phyloP scores from a whole-genome alignment of 768 basidiomycete genomes.

The Mycena latifolia region DNA sequence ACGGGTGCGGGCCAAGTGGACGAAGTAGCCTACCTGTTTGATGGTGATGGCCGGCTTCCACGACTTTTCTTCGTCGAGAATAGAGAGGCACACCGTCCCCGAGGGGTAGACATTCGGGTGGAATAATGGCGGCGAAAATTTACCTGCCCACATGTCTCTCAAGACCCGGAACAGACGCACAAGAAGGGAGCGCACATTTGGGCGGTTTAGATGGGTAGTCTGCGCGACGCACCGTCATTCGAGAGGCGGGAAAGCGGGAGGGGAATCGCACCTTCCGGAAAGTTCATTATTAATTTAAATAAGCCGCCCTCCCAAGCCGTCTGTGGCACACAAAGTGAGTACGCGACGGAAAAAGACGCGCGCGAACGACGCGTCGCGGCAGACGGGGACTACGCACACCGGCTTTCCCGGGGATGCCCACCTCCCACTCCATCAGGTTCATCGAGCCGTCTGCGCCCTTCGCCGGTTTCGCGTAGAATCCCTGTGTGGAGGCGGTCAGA shows the following conservation, averaged over 20 bases:
- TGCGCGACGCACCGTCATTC: slow-evolving; percentile 45
- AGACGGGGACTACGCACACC: slow-evolving; percentile 66
- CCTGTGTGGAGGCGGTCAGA: slow-evolving; percentile 62
- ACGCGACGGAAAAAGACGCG: slow-evolving; percentile 24
- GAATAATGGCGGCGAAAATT: slow-evolving; percentile 95
- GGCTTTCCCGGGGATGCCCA: slow-evolving; percentile 95
- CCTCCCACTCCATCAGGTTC: slow-evolving; percentile 99
- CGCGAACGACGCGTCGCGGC: slow-evolving; percentile 31
- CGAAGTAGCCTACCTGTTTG: slow-evolving; percentile 82
- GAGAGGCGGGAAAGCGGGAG: neutral
- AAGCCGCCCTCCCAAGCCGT: slow-evolving; percentile 98
- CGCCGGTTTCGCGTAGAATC: slow-evolving; percentile 95
- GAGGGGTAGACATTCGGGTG: slow-evolving; percentile 99
- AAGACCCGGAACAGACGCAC: neutral
- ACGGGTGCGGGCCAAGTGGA: neutral
- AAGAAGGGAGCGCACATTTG: slow-evolving; percentile 69
- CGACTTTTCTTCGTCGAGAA: slow-evolving; percentile 97
- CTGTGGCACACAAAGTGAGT: slow-evolving; percentile 55
- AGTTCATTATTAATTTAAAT: slow-evolving; percentile 93
- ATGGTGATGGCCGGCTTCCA: slow-evolving; percentile 99
- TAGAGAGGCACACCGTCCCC: slow-evolving; percentile 97
- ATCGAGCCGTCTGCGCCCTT: slow-evolving; percentile 94
- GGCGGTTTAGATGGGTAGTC: slow-evolving; percentile 97
- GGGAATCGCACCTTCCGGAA: slow-evolving; percentile 87
- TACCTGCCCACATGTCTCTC: slow-evolving; percentile 67